Base-by-base conservation (phyloP, 2,329 filamentous ascomycete species). In the Stachybotrys chlorohalonatus region DNA sequence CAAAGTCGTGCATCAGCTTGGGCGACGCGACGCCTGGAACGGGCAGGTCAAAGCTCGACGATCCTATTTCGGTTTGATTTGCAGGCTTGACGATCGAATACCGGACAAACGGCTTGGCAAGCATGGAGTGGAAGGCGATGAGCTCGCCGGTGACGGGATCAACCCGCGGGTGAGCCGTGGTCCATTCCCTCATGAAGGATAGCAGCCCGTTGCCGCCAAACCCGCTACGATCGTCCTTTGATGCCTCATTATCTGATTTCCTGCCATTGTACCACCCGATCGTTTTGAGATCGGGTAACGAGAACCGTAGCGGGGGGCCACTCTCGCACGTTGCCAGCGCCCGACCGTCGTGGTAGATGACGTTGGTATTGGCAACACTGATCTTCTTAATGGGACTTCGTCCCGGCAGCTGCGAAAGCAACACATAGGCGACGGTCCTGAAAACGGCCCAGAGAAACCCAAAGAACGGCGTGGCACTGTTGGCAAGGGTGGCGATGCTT, bases 1-100 rank as follows among this genome's bases (percentile, higher is more conserved):
- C 86, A 67, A 89, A 89, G 64, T 89, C 86, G 63, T 89, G 86
- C 84, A 89, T 89, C 78, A 89, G 85, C 64, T 85, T 87, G 1
- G 84, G 81, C 1, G 80, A 80, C 5, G 73, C 72, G 31, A 89
- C 74, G 0, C 85, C 84, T 0, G 83, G 79, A 0, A 89, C 75
- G 0, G 83, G 72, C 7, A 74, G 69, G 58, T 82, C 82, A 54
- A 86, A 70, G 11, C 55, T 53, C 3, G 69, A 51, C 73, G 60
- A 52, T 61, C 68, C 39, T 8, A 55, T 55, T 6, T 59, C 60
- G 2, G 58, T 53, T 30, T 66, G 60, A 4, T 61, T 64, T 1
- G 63, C 55, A 0, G 64, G 62, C 32, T 58, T 59, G 6, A 72
- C 55, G 50, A 74, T 65, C 48, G 85, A 87, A 63, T 88, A 89